Percentiles rank a stretch among this genome's conserved stretches.
Evolutionary conservation across 176 grass and related monocot genomes (phyloP).

Genomic region (Typha latifolia): DNA sequence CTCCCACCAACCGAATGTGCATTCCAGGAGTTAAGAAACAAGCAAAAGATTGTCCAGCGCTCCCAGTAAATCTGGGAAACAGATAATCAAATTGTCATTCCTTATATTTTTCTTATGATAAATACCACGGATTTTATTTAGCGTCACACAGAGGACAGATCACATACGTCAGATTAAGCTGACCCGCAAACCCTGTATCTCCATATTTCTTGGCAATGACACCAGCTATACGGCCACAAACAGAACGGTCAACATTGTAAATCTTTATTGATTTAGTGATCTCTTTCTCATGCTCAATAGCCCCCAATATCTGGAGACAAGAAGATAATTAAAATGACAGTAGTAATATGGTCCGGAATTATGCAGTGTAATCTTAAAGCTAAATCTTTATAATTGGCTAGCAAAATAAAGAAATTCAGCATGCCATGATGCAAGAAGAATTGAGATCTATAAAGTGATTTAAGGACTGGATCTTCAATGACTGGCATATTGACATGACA

Average conservation of each 20-base stretch:
- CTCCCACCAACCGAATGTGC: conserved; percentile 77
- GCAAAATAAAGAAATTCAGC: no score
- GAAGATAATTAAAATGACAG: conserved; percentile 11
- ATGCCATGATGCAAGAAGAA: no score
- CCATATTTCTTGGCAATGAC: conserved; percentile 98
- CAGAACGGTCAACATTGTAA: conserved; percentile 97
- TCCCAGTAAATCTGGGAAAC: conserved; percentile 77
- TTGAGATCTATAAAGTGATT: no score
- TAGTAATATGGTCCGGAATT: neutral
- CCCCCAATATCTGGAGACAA: conserved; percentile 63
- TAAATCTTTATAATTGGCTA: no score
- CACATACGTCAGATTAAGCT: conserved; percentile 86
- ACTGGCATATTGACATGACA: no score
- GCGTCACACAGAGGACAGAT: conserved; percentile 14
- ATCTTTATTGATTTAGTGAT: conserved; percentile 69
- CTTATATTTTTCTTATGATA: neutral
- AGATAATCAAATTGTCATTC: conserved; percentile 7
- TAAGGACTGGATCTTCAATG: no score
- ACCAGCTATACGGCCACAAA: conserved; percentile 85
- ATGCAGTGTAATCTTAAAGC: neutral
- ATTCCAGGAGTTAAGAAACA: conserved; percentile 98
- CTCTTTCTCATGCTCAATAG: conserved; percentile 86
- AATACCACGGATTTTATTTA: neutral
- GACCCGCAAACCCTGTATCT: conserved; percentile 87
- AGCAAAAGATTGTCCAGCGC: conserved; percentile 95